Conservation (phyloP, 306 rosid genomes). For the Cicer pinnatifidum region DNA sequence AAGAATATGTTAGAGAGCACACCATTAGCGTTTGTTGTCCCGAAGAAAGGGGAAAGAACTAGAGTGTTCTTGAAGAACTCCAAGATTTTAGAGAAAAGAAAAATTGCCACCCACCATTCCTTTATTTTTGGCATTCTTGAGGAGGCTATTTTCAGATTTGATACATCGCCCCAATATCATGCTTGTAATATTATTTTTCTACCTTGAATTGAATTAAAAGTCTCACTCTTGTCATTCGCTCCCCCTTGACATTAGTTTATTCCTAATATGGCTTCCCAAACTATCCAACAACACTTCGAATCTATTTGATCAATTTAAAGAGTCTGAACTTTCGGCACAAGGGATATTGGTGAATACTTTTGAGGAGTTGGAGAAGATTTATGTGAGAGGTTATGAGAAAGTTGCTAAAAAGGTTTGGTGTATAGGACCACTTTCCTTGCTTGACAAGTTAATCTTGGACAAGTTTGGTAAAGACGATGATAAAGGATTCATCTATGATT, state of each 20-base stretch:
- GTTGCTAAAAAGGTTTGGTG: constrained; percentile 61
- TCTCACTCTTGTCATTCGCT: neutral
- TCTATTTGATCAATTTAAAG: constrained; percentile 52
- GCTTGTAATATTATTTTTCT: neutral
- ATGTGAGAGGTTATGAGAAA: constrained; percentile 46
- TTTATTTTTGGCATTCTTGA: neutral
- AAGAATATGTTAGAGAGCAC: neutral
- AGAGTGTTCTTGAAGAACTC: neutral
- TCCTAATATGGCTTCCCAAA: constrained; percentile 47
- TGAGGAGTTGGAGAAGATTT: constrained; percentile 55
- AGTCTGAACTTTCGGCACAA: constrained; percentile 52
- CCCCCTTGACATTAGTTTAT: neutral
- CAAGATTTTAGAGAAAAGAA: constrained; percentile 9
- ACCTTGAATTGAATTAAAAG: neutral
- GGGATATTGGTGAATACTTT: constrained; percentile 69
- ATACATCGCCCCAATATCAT: neutral
- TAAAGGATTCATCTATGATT: constrained; percentile 43
- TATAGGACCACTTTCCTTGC: constrained; percentile 66
- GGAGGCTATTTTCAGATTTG: constrained; percentile 6
- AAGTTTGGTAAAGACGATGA: constrained; percentile 49
- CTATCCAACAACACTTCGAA: constrained; percentile 56
- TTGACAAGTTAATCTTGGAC: constrained; percentile 49
- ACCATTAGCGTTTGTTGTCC: neutral
- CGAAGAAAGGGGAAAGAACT: neutral
- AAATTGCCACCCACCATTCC: neutral